These are phyloP conservation scores for Paecilomyces niveus DNA, from an alignment of 2,329 filamentous ascomycete species.

Conservation along the genomic window DNA sequence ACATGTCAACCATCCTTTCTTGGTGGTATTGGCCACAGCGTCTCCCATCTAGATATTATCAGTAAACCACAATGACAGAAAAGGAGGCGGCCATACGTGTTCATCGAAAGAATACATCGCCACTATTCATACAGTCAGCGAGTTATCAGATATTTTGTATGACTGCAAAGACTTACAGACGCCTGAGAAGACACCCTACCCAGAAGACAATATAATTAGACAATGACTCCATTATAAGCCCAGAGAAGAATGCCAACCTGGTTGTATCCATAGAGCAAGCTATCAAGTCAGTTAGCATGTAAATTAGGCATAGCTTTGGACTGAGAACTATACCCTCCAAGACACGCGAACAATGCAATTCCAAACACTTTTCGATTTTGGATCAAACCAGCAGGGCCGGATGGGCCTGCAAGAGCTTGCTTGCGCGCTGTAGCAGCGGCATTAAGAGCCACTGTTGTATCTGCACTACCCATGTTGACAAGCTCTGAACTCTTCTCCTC, in stretches of 20 bases:
- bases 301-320: constrained; percentile 6
- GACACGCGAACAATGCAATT: constrained; percentile 57
- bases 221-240: background rate
- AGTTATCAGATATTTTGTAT: background rate
- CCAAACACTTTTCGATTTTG: constrained; percentile 56
- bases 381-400: constrained; percentile 46
- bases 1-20: constrained; percentile 23
- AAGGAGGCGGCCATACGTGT: background rate
- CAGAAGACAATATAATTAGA: background rate
- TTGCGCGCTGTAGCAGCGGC: constrained; percentile 49
- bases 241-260: background rate
- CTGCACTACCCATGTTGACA: constrained; percentile 17
- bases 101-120: background rate
- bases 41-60: background rate
- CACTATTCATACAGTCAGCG: background rate
- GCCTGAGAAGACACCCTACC: background rate
- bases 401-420: constrained; percentile 48
- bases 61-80: background rate
- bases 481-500: background rate
- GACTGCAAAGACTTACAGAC: background rate
- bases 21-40: background rate
- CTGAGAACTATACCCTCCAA: constrained; percentile 17
- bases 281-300: background rate
- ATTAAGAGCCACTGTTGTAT: constrained; percentile 21
- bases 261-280: background rate